Conservation (phyloP, 169 alveolate genomes). For the Pseudocohnilembus persalinus region DNA sequence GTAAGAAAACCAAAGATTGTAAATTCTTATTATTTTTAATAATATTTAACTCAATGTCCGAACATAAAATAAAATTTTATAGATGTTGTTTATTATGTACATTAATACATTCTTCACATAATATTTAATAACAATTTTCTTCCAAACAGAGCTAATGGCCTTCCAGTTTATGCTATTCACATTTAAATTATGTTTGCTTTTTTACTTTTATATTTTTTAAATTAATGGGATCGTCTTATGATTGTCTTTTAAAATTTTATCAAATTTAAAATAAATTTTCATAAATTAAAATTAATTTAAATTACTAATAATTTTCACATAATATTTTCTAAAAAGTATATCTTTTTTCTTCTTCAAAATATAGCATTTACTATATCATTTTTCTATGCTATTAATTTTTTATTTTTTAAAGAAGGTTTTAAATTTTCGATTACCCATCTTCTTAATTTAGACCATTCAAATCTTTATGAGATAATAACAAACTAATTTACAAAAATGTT, state of each 20-base stretch:
- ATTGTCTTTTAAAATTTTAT: not conserved
- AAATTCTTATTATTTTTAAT: too few species aligned
- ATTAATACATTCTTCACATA: not conserved
- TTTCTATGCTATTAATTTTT: not conserved
- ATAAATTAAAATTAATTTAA: too few species aligned
- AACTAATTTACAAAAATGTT: slow-evolving; percentile 6
- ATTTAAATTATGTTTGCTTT: not conserved
- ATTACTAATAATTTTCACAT: too few species aligned
- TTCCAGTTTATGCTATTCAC: not conserved
- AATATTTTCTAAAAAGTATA: too few species aligned
- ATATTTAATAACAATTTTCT: not conserved
- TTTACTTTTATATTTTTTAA: not conserved
- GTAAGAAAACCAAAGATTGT: not conserved
- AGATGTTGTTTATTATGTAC: not conserved
- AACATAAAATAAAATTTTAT: not conserved
- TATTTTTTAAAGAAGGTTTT: not conserved
- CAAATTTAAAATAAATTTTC: too few species aligned
- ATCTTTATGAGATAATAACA: slow-evolving; percentile 3
- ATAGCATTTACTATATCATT: not conserved
- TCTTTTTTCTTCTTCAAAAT: not conserved
- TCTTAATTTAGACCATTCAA: slow-evolving; percentile 11
- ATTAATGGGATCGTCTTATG: not conserved
- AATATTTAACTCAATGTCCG: not conserved
- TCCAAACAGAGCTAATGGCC: not conserved
- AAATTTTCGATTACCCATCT: slow-evolving; percentile 3